Conservation (phyloP, 495 filamentous ascomycete species). For the Jackrogersella multiformis region DNA sequence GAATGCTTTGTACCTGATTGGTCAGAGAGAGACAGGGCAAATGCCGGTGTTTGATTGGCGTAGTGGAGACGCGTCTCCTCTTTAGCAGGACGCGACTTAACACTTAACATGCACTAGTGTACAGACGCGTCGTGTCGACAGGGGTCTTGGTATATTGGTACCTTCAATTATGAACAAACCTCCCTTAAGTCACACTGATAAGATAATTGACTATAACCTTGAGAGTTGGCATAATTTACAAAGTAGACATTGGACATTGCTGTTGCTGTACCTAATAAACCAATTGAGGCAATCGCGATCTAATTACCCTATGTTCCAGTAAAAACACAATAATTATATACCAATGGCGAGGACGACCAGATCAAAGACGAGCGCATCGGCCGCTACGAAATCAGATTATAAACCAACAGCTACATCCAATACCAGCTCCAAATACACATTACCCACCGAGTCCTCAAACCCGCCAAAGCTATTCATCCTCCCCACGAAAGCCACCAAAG, state of each 20-base stretch:
- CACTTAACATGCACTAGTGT: too few relatives aligned
- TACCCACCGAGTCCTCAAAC: constrained; percentile 49
- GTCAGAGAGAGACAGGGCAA: too few relatives aligned
- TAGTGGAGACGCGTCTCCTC: constrained; percentile 29
- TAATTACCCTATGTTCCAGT: background rate
- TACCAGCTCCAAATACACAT: constrained; percentile 48
- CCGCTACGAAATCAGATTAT: constrained; percentile 40
- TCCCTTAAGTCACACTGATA: background rate
- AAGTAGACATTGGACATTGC: background rate
- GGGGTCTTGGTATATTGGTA: constrained; percentile 19
- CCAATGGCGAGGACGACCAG: constrained; percentile 50
- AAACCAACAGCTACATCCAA: constrained; percentile 29
- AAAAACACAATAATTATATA: background rate
- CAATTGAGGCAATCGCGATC: background rate
- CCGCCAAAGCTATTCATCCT: constrained; percentile 81
- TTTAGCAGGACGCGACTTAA: constrained; percentile 32
- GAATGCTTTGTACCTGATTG: too few relatives aligned
- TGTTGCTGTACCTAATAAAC: background rate
- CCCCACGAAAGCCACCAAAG: constrained; percentile 69
- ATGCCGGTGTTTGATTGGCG: constrained; percentile 29
- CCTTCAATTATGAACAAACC: constrained; percentile 3
- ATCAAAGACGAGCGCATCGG: constrained; percentile 40
- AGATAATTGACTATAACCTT: background rate
- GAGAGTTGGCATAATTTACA: background rate
- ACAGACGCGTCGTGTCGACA: constrained; percentile 37